Evolutionary conservation across 208 protist species (phyloP).

Genomic region (Spironucleus salmonicida): DNA sequence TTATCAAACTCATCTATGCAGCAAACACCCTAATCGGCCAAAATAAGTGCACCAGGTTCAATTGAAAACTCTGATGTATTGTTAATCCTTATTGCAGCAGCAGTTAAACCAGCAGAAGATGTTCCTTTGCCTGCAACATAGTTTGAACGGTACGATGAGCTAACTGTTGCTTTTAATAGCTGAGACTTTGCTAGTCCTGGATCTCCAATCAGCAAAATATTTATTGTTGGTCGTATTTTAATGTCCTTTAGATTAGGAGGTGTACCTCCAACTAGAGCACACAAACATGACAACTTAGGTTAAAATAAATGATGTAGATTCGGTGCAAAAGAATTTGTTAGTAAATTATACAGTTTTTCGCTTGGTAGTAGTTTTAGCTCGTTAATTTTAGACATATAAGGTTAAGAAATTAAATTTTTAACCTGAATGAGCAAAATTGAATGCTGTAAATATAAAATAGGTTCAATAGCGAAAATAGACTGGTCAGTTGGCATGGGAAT

Average conservation of each 20-base stretch:
- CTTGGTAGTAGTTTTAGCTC: not conserved
- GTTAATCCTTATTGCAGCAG: conserved; percentile 78
- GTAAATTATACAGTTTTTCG: conserved; percentile 39
- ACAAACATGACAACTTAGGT: conserved; percentile 28
- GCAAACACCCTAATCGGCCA: conserved; percentile 91
- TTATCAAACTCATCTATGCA: conserved; percentile 99
- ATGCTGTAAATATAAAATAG: conserved; percentile 49
- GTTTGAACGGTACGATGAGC: not conserved
- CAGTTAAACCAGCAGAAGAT: conserved; percentile 91
- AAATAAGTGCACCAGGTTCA: conserved; percentile 84
- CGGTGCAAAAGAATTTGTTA: conserved; percentile 27
- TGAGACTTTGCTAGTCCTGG: conserved; percentile 76
- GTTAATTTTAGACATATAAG: not conserved
- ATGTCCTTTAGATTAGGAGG: not conserved
- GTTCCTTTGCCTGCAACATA: conserved; percentile 84
- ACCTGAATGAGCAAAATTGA: not conserved
- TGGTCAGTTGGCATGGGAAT: not conserved
- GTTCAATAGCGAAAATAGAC: conserved; percentile 67
- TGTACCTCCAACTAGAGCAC: conserved; percentile 68
- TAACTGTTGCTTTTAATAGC: conserved; percentile 5
- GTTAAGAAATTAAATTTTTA: not conserved
- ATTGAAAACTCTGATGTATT: conserved; percentile 87
- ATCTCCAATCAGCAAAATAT: conserved; percentile 33
- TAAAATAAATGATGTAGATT: conserved; percentile 48
- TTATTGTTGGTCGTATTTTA: conserved; percentile 14